Evolutionary conservation across 2,329 filamentous ascomycete genomes (phyloP), one percentile per base, ranked within the genome.

Genomic region (Curvularia lunata): DNA sequence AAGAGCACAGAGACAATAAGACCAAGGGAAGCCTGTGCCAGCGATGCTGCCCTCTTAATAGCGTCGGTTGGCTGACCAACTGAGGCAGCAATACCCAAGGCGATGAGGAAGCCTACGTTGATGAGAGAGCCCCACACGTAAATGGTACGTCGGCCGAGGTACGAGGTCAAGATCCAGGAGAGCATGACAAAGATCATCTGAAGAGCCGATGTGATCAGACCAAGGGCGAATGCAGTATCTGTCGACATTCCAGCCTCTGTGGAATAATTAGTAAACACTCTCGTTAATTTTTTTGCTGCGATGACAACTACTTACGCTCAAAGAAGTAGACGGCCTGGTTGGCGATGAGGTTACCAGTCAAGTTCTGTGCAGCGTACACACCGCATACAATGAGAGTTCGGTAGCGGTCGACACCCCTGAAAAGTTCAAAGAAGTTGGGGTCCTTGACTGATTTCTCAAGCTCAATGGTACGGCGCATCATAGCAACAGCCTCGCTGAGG

Each of bases 1-100:
- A 88, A 90, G 30, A 88, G 75, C 54, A 90, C 84, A 27, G 87
- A 89, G 68, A 89, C 80, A 64, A 89, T 86, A 51, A 89, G 78
- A 62, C 86, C 87, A 23, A 89, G 77, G 7, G 83, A 84, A 8
- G 87, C 87, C 72, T 87, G 84, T 2, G 86, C 86, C 30, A 83
- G 76, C 49, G 73, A 80, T 43, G 84, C 67, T 5, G 81, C 65
- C 0, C 55, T 43, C 4, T 23, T 25, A 8, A 43, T 25, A 27
- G 41, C 41, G 6, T 27, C 41, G 13, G 41, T 78, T 8, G 71
- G 74, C 1, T 19, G 19, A 50, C 76, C 79, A 54, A 85, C 72
- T 6, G 85, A 87, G 58, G 71, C 86, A 1, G 84, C 84, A 61
- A 89, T 78, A 73, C 86, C 87, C 25, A 89, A 84, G 5, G 78